A percentile compares a stretch with the other conserved stretches of the same genome.
Conservation (phyloP, 805 yeast species). For the Saccharomycopsis olivae region DNA sequence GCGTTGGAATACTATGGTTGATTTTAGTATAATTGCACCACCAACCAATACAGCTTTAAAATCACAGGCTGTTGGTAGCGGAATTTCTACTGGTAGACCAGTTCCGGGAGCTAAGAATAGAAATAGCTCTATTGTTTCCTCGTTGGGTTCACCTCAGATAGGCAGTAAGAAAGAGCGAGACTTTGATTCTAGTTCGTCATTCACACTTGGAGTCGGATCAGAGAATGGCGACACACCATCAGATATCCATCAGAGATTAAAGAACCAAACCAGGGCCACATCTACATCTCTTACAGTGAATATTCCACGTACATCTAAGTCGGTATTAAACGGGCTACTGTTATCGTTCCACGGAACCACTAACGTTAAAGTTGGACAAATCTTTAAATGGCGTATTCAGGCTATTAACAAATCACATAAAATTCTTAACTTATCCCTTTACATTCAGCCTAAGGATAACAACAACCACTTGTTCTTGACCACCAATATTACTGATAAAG, state of each 20-base stretch:
- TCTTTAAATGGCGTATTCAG: conserved; percentile 53
- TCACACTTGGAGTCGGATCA: conserved; percentile 13
- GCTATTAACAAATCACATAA: conserved; percentile 51
- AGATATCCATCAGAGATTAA: conserved; percentile 13
- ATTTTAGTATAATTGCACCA: conserved; percentile 32
- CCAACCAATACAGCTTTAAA: conserved; percentile 32
- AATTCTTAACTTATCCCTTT: conserved; percentile 41
- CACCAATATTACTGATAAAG: conserved; percentile 14
- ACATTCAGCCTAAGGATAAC: conserved; percentile 27
- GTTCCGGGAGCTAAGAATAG: background rate
- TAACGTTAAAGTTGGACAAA: conserved; percentile 47
- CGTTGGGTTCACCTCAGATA: conserved; percentile 3
- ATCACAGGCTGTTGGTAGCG: conserved; percentile 15
- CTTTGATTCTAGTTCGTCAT: conserved; percentile 6
- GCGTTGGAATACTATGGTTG: conserved; percentile 31
- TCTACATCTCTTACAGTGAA: conserved; percentile 19
- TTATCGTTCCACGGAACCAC: conserved; percentile 56
- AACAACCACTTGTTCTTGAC: conserved; percentile 18
- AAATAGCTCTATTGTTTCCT: conserved; percentile 2
- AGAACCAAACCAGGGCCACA: conserved; percentile 15
- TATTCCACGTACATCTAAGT: conserved; percentile 18
- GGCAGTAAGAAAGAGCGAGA: conserved; percentile 2
- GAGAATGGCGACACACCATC: background rate
- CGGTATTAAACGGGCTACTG: conserved; percentile 27
- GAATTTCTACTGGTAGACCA: background rate